Percentiles rank a stretch among this genome's conserved stretches.
These are phyloP conservation scores for Tuber magnatum DNA, from an alignment of 495 filamentous ascomycete species.

Conservation along the genomic window DNA sequence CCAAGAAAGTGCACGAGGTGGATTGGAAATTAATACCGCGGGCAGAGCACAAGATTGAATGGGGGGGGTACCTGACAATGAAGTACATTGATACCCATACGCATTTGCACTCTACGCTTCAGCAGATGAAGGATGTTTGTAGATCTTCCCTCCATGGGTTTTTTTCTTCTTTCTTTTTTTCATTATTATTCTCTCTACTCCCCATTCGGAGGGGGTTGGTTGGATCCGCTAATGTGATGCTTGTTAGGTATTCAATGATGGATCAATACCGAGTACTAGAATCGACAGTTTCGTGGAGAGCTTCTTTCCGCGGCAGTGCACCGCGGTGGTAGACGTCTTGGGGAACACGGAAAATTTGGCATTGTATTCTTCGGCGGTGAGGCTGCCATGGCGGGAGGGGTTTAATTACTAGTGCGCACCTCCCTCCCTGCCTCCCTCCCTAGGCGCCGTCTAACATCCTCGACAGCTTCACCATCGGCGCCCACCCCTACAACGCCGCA, in stretches of 20 bases:
- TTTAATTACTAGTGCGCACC: neutral
- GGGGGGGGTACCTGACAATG: neutral
- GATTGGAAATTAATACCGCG: neutral
- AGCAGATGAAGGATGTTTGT: conserved; percentile 18
- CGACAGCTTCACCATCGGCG: conserved; percentile 16
- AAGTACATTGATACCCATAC: conserved; percentile 17
- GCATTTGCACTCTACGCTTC: conserved; percentile 14
- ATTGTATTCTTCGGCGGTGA: neutral
- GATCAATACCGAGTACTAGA: neutral
- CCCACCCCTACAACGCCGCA: conserved; percentile 7
- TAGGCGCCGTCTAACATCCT: neutral
- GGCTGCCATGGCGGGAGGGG: neutral
- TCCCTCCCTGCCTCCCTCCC: neutral
- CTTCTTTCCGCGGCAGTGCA: neutral
- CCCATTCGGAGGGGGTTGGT: neutral
- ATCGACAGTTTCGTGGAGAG: neutral
- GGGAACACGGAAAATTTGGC: neutral
- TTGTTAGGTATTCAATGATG: neutral
- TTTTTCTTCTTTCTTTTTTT: conserved; percentile 5
- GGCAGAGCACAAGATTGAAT: neutral
- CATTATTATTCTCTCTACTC: neutral
- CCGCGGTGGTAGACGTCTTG: neutral
- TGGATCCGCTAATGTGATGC: neutral
- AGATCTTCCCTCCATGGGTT: neutral
- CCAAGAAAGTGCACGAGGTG: neutral